Base-by-base conservation (phyloP, 2,329 filamentous ascomycete species). In the Aschersonia sp. region DNA sequence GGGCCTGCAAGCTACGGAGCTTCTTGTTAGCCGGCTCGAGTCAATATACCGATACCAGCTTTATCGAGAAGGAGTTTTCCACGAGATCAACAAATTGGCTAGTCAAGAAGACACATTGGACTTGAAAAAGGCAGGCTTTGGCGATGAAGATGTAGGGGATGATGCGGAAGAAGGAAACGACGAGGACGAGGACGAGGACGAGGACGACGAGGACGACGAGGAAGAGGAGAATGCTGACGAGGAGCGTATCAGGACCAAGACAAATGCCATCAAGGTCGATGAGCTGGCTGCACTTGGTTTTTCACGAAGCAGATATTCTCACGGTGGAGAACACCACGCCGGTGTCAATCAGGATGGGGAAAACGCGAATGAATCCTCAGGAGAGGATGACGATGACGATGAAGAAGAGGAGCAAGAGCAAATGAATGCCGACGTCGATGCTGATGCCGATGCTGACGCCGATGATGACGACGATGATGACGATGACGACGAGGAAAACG, bases 21-120 rank as follows among this genome's bases (percentile, higher is more conserved):
- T 98, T 5, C 74, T 98, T 1, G 75, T 95, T 50, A 83, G 81
- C 57, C 81, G 94, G 14, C 70, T 98, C 5, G 87, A 89, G 52
- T 74, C 82, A 29, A 85, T 97, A 32, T 98, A 98, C 60, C 82
- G 87, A 30, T 94, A 95, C 57, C 94, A 98, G 57, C 90, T 98
- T 55, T 94, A 98, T 59, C 85, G 92, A 0, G 94, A 98, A 66
- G 92, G 92, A 37, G 92, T 98, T 42, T 89, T 97, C 55, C 75
- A 84, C 2, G 90, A 98, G 62, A 94, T 98, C 46, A 75, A 80
- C 32, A 90, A 88, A 59, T 70, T 98, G 32, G 83, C 87, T 1
- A 73, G 66, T 46, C 63, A 70, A 45, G 68, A 74, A 46, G 56
- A 62, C 7, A 45, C 43, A 43, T 40, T 14, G n/a, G 47, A 46